These are phyloP conservation scores for Trametes coccinea DNA, from an alignment of 768 basidiomycete species.

Conservation along the genomic window DNA sequence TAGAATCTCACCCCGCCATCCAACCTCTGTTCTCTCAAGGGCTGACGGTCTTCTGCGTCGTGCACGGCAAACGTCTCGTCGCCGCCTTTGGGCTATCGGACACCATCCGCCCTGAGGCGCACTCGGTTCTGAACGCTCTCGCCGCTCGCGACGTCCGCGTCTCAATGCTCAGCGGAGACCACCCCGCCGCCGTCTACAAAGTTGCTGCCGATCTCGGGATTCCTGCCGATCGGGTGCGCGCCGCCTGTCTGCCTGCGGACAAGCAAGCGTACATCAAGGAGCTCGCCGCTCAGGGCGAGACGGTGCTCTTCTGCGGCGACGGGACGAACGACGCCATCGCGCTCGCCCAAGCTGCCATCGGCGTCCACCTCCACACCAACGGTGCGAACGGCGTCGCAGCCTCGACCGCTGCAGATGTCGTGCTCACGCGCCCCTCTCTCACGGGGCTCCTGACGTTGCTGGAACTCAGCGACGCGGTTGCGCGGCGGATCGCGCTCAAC, in stretches of 20 bases:
- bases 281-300: conserved; percentile 29
- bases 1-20: conserved; percentile 31
- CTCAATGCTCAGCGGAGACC: conserved; percentile 54
- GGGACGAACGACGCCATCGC: conserved; percentile 55
- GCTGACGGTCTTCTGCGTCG: conserved; percentile 46
- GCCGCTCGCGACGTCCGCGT: conserved; percentile 38
- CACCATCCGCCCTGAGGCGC: conserved; percentile 43
- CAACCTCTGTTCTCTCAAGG: conserved; percentile 40
- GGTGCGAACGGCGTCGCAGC: conserved; percentile 41
- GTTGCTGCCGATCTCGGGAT: conserved; percentile 44
- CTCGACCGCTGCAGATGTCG: conserved; percentile 47
- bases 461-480: conserved; percentile 38
- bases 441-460: conserved; percentile 40
- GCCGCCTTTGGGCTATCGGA: conserved; percentile 47
- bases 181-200: conserved; percentile 42
- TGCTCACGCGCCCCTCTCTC: conserved; percentile 40
- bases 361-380: conserved; percentile 37
- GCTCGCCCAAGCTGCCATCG: conserved; percentile 52
- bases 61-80: conserved; percentile 28
- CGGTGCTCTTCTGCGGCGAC: conserved; percentile 49
- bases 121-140: conserved; percentile 38
- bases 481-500: conserved; percentile 36
- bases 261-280: conserved; percentile 40
- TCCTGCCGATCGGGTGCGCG: conserved; percentile 36
- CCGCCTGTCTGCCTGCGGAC: conserved; percentile 47